Conservation (phyloP, 2,329 filamentous ascomycete species). For the Verticillium zaregamsianum region DNA sequence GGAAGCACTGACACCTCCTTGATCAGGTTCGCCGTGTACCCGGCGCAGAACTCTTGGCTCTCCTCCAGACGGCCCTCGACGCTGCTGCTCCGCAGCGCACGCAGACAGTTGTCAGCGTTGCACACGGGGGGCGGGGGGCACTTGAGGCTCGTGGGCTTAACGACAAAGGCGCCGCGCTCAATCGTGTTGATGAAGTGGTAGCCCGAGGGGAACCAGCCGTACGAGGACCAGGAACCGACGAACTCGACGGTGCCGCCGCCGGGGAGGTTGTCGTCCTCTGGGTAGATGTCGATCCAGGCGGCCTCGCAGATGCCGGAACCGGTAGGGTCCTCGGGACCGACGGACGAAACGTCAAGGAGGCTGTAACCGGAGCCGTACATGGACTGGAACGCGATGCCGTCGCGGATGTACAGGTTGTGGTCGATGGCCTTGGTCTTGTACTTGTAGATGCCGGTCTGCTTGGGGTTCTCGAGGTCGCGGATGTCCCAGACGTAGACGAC, state of each 20-base stretch:
- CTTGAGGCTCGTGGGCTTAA: conserved; percentile 15
- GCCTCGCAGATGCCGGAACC: conserved; percentile 39
- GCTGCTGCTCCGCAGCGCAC: conserved; percentile 5
- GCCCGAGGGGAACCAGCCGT: conserved; percentile 43
- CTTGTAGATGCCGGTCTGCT: conserved; percentile 38
- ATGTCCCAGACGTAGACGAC: conserved; percentile 51
- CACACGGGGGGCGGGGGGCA: conserved; percentile 5
- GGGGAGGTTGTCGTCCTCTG: conserved; percentile 38
- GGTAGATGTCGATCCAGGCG: conserved; percentile 46
- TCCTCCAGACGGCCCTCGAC: conserved; percentile 9
- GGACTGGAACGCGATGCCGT: conserved; percentile 41
- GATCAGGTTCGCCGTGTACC: conserved; percentile 1
- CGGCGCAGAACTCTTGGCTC: conserved; percentile 10
- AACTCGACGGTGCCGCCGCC: conserved; percentile 34
- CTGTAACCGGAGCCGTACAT: conserved; percentile 46
- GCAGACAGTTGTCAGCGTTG: conserved; percentile 11
- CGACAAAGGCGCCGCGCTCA: conserved; percentile 41
- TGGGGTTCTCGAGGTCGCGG: conserved; percentile 34
- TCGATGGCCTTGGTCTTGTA: conserved; percentile 35
- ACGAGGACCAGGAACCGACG: conserved; percentile 42
- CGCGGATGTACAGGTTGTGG: conserved; percentile 43
- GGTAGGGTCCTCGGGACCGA: conserved; percentile 32
- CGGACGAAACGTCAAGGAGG: conserved; percentile 31
- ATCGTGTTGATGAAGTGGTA: conserved; percentile 49
- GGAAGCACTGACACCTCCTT: conserved; percentile 4